Evolutionary conservation across 2,329 filamentous ascomycete species (phyloP).

Genomic region (Fusarium xyrophilum): DNA sequence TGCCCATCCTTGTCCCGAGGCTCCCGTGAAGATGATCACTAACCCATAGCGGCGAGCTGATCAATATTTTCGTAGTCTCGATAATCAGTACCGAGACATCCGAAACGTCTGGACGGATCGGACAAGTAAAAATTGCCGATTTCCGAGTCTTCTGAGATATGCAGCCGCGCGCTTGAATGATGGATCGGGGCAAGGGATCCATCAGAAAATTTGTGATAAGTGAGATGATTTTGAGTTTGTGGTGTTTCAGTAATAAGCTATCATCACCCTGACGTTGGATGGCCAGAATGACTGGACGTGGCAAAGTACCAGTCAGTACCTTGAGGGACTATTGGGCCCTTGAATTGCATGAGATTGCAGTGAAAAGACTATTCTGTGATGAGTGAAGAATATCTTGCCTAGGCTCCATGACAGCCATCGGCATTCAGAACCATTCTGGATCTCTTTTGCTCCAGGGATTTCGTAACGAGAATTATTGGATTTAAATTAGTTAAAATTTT

Average conservation of each 20-base stretch:
- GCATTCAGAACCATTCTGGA: not conserved
- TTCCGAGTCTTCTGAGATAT: conserved; percentile 9
- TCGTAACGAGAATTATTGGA: not conserved
- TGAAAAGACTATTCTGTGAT: not conserved
- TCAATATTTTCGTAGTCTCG: not conserved
- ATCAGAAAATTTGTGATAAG: not conserved
- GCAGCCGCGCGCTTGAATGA: conserved; percentile 28
- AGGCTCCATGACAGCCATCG: not conserved
- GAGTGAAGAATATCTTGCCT: not conserved
- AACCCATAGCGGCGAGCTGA: not conserved
- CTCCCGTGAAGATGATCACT: conserved; percentile 1
- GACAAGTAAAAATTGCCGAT: conserved; percentile 14
- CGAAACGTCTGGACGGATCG: conserved; percentile 1
- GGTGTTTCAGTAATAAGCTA: not conserved
- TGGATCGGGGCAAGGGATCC: not conserved
- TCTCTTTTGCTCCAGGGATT: not conserved
- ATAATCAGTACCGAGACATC: conserved; percentile 14
- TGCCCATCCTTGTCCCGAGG: not conserved
- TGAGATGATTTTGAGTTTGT: not conserved
- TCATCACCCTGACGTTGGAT: not conserved
- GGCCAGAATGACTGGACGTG: not conserved
- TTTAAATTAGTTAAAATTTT: no score
- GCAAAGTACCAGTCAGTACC: not conserved
- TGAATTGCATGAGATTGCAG: not conserved
- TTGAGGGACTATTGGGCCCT: not conserved